Base-by-base conservation (phyloP, 2,329 filamentous ascomycete genomes). In the Phialophora verrucosa region DNA sequence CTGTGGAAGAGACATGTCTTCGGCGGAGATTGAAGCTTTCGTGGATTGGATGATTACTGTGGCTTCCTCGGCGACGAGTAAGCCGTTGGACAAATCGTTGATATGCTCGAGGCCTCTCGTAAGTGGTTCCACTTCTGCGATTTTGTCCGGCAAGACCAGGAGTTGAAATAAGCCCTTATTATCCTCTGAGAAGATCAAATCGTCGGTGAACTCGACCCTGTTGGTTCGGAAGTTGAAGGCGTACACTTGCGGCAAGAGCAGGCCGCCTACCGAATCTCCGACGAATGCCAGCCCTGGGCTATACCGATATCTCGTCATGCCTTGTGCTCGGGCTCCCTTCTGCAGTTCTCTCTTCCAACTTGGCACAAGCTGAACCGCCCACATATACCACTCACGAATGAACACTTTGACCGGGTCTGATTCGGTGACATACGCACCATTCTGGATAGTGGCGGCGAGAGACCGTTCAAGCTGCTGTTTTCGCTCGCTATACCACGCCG, bases 391-490 rank as follows among this genome's bases (percentile, higher is more conserved):
- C 50, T 76, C 72, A 5, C 77, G 74, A 3, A 78, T 20, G 47
- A 76, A 73, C 7, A 73, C 72, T 27, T 77, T 77, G 29, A 79
- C 29, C 0, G 66, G 70, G 29, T 74, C 69, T 1, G 65, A 64
- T 58, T 77, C 74, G 6, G 70, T 78, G 5, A 77, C 74, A 47
- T 77, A 75, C 14, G 73, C 61, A 0, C 76, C 78, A 53, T 79
- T 79, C 11, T 68, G 67, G 31, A 79, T 74, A 0, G 78, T 79
- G 1, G 72, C 66, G 2, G 75, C 74, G 1, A 79, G 68, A 0
- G 77, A 79, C 3, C 67, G 69, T 17, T 78, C 74, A 1, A 78
- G 74, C 62, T 79, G 77, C 62, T 79, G 78, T 58, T 78, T 78
- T 8, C 78, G 75, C 59, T 79, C 77, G 12, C 63, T 62, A 23